Conservation (phyloP, 495 filamentous ascomycete species). For the Hyphodiscus hymeniophilus region DNA sequence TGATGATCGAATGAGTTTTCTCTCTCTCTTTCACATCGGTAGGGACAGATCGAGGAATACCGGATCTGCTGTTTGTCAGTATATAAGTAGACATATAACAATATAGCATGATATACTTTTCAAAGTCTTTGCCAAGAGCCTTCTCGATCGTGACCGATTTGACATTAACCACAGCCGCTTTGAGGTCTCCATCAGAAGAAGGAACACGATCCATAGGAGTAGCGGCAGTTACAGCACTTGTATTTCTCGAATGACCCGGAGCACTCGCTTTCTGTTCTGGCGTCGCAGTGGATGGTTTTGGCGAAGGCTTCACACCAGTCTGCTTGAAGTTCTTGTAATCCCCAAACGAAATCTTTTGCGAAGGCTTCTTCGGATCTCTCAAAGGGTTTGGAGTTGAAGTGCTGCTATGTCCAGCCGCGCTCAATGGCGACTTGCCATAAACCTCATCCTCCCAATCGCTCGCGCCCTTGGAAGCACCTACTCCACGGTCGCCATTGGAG, state of each 20-base stretch:
- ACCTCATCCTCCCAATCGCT: conserved; percentile 21
- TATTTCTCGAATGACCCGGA: conserved; percentile 17
- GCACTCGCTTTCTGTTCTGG: not conserved
- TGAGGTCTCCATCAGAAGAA: conserved; percentile 15
- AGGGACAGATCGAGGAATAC: not conserved
- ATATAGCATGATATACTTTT: conserved; percentile 5
- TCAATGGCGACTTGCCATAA: conserved; percentile 5
- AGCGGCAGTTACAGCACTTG: conserved; percentile 10
- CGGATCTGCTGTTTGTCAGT: not conserved
- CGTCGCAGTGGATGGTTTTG: conserved; percentile 6
- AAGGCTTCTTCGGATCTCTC: conserved; percentile 15
- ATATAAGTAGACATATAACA: not conserved
- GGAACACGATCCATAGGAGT: conserved; percentile 16
- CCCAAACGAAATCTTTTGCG: conserved; percentile 17
- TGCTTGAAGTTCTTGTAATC: conserved; percentile 22
- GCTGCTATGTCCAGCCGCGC: conserved; percentile 13
- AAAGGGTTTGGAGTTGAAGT: conserved; percentile 19
- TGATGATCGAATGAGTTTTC: conserved; percentile 2
- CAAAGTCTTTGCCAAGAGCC: conserved; percentile 1
- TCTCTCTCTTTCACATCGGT: not conserved
- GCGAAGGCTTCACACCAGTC: conserved; percentile 18
- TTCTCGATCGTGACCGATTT: conserved; percentile 1
- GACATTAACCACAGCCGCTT: conserved; percentile 4
- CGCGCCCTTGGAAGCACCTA: conserved; percentile 7
- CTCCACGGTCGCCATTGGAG: conserved; percentile 13